Evolutionary conservation across 2,329 filamentous ascomycete species (phyloP).

Genomic region (Apiospora kogelbergensis): DNA sequence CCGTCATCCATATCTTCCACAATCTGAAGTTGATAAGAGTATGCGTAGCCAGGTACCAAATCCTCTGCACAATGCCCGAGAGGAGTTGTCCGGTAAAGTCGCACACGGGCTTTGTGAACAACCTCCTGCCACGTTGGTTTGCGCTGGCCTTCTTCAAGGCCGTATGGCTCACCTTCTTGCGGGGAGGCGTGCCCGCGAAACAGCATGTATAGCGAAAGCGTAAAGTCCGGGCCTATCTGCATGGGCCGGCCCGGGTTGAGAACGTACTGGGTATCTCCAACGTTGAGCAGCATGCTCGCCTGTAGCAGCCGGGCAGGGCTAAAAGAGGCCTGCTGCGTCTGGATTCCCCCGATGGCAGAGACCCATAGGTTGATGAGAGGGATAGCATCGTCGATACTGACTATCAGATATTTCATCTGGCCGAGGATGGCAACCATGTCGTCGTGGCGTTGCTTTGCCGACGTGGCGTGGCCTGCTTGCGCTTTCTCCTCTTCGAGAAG

Average conservation of each 20-base stretch:
- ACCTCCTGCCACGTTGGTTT: constrained; percentile 91
- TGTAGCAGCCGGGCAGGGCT: constrained; percentile 90
- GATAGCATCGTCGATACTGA: constrained; percentile 84
- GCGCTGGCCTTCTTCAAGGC: constrained; percentile 54
- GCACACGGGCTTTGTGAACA: constrained; percentile 86
- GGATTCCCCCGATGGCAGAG: constrained; percentile 84
- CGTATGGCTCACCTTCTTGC: constrained; percentile 46
- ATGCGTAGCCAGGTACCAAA: constrained; percentile 35
- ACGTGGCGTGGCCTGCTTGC: constrained; percentile 31
- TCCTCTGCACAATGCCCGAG: constrained; percentile 9
- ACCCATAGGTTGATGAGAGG: constrained; percentile 92
- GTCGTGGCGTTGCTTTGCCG: constrained; percentile 55
- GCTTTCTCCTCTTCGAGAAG: constrained; percentile 55
- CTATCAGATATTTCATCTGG: constrained; percentile 74
- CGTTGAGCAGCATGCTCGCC: constrained; percentile 85
- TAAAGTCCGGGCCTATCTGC: constrained; percentile 86
- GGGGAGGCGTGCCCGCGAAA: constrained; percentile 74
- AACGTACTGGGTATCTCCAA: constrained; percentile 82
- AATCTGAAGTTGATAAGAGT: constrained; percentile 74
- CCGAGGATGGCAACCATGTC: constrained; percentile 70
- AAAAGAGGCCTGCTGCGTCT: constrained; percentile 78
- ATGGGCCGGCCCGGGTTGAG: constrained; percentile 62
- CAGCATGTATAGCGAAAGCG: constrained; percentile 89
- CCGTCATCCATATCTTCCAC: constrained; percentile 74
- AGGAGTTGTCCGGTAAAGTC: constrained; percentile 68